Evolutionary conservation across 495 filamentous ascomycete genomes (phyloP).

Genomic region (Lindgomyces ingoldianus): DNA sequence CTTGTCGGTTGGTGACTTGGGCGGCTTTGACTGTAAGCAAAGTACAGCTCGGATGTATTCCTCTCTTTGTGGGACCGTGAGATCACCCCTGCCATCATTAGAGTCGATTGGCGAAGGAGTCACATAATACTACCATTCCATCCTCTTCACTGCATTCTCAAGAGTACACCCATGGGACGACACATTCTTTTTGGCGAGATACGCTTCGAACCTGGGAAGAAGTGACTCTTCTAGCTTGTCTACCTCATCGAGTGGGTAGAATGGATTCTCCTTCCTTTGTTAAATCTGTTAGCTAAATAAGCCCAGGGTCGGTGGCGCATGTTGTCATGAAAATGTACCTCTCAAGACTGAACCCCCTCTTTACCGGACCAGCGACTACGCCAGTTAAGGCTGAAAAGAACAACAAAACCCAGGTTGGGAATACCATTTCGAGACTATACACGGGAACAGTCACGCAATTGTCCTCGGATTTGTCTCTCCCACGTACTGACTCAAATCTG

Average conservation of each 20-base stretch:
- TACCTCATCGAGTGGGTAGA: slow-evolving; percentile 26
- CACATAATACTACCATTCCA: slow-evolving; percentile 61
- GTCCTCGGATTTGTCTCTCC: neutral
- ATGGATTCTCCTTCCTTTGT: slow-evolving; percentile 13
- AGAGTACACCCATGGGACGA: slow-evolving; percentile 47
- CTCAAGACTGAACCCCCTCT: slow-evolving; percentile 22
- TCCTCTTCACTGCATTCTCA: slow-evolving; percentile 51
- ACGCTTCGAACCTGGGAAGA: slow-evolving; percentile 28
- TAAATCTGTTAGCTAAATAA: neutral
- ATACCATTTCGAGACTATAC: slow-evolving; percentile 1
- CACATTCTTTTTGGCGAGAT: slow-evolving; percentile 25
- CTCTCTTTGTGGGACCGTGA: slow-evolving; percentile 25
- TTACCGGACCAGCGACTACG: slow-evolving; percentile 12
- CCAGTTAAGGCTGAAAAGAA: neutral
- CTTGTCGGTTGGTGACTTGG: slow-evolving; percentile 15
- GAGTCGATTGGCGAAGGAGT: no score
- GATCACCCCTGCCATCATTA: slow-evolving; percentile 24
- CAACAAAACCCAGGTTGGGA: neutral
- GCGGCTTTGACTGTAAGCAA: slow-evolving; percentile 31
- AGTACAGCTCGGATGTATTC: slow-evolving; percentile 35
- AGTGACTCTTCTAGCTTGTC: slow-evolving; percentile 28
- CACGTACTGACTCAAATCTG: neutral
- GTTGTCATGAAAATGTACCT: neutral
- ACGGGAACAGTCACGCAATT: neutral
- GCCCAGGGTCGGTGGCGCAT: neutral